Evolutionary conservation across 768 basidiomycete species (phyloP), one percentile per base, ranked within the genome.

Genomic region (Rhodotorula diobovata): DNA sequence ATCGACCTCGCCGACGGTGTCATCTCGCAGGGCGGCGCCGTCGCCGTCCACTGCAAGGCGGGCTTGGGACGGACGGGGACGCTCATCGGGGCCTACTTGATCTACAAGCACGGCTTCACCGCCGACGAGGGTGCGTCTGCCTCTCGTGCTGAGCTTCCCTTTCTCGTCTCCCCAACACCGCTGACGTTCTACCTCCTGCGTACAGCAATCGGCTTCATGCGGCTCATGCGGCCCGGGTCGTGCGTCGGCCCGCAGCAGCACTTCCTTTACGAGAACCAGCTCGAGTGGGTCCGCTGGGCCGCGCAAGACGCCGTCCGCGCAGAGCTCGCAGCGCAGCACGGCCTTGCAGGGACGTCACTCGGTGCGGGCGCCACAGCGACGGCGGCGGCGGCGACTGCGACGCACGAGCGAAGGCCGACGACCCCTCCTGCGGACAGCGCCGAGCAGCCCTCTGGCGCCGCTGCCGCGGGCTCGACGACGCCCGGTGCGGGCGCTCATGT

Each of bases 101-200:
- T 96, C 71, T 99, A 96, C 90, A 97, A 97, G 81, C 95, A 97
- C 77, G 91, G 91, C 32, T 99, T 99, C 80, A 92, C 93, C 28
- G 95, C 95, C 2, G 67, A 67, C 35, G 74, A 75, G 48, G 72
- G 72, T 73, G 10, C 55, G 63, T 37, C 16, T 23, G 11, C 11
- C 46, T 54, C 37, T 28, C 41, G 37, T n/a, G 6, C 32, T 20
- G n/a, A n/a, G n/a, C n/a, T 35, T 25, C 32, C 5, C 18, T 16
- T 10, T 28, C 0, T n/a, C 37, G 8, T 45, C 5, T 5, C 5
- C 23, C 3, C 41, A 12, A 2, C 41, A 18, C 12, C 14, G 25
- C n/a, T 41, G 23, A 65, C 23, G 0, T 21, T 15, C 32, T 10
- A 45, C 28, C 14, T 4, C 23, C 5, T 21, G 86, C 88, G 61